Percentiles rank a stretch among this genome's conserved stretches.
phyloP scores from a whole-genome alignment of 257 asterid species.

The Ballota nigra region DNA sequence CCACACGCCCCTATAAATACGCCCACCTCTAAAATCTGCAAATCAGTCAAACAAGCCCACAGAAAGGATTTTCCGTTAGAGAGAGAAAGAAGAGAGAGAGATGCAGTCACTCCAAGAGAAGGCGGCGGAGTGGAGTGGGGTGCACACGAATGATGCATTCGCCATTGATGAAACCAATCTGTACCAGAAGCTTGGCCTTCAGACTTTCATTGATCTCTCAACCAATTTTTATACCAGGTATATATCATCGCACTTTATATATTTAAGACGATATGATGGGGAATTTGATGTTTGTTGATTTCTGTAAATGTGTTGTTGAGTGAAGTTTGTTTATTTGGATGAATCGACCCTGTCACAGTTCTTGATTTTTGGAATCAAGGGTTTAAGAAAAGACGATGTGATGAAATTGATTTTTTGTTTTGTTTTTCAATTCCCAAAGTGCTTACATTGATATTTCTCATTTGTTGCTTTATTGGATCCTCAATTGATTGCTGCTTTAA shows the following conservation, averaged over 20 bases:
- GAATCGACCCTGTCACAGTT: not conserved
- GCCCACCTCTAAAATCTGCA: not conserved
- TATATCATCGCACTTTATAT: not conserved
- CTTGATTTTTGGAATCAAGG: not conserved
- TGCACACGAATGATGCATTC: constrained; percentile 57
- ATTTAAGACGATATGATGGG: not conserved
- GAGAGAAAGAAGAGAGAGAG: constrained; percentile 9
- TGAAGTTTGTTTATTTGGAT: not conserved
- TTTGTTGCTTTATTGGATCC: not conserved
- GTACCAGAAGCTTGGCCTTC: constrained; percentile 76
- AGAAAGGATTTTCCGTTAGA: not conserved
- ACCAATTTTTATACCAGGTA: constrained; percentile 86
- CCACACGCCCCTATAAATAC: constrained; percentile 37
- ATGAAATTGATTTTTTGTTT: not conserved
- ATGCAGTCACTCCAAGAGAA: constrained; percentile 92
- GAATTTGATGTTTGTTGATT: no score
- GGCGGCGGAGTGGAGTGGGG: constrained; percentile 97
- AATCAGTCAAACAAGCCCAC: constrained; percentile 2
- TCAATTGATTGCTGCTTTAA: no score
- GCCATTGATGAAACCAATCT: no score
- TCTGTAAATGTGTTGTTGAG: constrained; percentile 2
- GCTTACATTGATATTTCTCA: not conserved
- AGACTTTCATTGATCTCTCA: constrained; percentile 79
- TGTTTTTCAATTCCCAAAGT: not conserved
- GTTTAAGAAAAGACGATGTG: not conserved